phyloP scores from a whole-genome alignment of 805 yeast genomes.

The Teunomyces pallodes region DNA sequence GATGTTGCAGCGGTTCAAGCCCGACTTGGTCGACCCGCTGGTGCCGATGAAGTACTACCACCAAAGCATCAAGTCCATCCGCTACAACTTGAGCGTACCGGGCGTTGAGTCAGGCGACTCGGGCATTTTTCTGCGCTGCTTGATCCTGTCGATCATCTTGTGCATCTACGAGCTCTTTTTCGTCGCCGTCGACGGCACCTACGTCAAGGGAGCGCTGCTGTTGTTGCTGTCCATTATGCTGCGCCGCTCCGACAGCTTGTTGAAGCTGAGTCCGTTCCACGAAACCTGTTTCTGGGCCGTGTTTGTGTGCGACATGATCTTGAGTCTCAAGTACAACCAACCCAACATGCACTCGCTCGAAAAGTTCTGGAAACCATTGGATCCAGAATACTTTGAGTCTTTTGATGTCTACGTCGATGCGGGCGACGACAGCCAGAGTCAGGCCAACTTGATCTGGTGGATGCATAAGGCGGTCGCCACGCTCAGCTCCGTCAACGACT shows the following conservation, averaged over 20 bases:
- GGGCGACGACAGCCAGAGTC: conserved; percentile 8
- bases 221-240: conserved; percentile 29
- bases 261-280: conserved; percentile 29
- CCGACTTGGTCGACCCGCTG: conserved; percentile 24
- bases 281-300: conserved; percentile 38
- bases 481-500: conserved; percentile 29
- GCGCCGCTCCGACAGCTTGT: conserved; percentile 16
- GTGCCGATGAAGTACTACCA: conserved; percentile 38
- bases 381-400: conserved; percentile 26
- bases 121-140: conserved; percentile 33
- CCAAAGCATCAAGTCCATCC: conserved; percentile 30
- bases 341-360: conserved; percentile 34
- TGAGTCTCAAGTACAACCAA: conserved; percentile 29
- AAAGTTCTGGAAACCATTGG: conserved; percentile 31
- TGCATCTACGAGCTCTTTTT: conserved; percentile 40
- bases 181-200: conserved; percentile 34
- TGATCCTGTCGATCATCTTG: conserved; percentile 35
- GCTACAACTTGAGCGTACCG: conserved; percentile 27
- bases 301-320: conserved; percentile 32
- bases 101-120: conserved; percentile 21
- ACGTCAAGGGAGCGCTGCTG: conserved; percentile 37
- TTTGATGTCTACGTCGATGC: conserved; percentile 5
- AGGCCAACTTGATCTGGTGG: conserved; percentile 34
- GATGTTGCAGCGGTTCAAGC: conserved; percentile 29
- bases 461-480: conserved; percentile 27